A percentile compares a stretch with the other conserved stretches of the same genome.
Conservation (phyloP, 2,329 filamentous ascomycete genomes). For the Clonostachys byssicola region DNA sequence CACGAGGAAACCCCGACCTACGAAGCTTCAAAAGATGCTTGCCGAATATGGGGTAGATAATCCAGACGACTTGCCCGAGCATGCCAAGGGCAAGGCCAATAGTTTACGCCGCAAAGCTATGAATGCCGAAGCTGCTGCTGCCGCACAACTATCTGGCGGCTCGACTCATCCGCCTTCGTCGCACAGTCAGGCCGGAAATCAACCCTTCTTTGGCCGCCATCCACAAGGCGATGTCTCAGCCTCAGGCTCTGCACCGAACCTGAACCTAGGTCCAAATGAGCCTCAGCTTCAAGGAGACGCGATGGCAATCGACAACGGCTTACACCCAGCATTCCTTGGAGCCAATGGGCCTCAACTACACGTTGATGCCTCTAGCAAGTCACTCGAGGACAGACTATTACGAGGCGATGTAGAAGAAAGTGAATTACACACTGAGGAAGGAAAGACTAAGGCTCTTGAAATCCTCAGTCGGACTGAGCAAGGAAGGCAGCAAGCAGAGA, state of each 20-base stretch:
- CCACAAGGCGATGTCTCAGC: slow-evolving; percentile 7
- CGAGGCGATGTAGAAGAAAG: slow-evolving; percentile 39
- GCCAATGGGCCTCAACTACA: slow-evolving; percentile 35
- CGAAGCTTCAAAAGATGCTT: slow-evolving; percentile 94
- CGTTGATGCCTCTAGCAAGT: slow-evolving; percentile 30
- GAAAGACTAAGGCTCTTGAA: slow-evolving; percentile 46
- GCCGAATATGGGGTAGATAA: slow-evolving; percentile 83
- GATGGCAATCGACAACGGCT: slow-evolving; percentile 30
- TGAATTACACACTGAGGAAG: slow-evolving; percentile 36
- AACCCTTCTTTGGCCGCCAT: not conserved
- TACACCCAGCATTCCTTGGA: slow-evolving; percentile 39
- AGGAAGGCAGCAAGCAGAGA: slow-evolving; percentile 44
- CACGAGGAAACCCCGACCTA: slow-evolving; percentile 91
- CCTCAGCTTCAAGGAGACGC: slow-evolving; percentile 12
- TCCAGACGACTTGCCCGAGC: slow-evolving; percentile 83
- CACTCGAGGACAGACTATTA: slow-evolving; percentile 47
- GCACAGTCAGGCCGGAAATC: not conserved
- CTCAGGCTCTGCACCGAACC: not conserved
- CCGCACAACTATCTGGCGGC: slow-evolving; percentile 6
- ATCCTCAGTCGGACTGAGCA: slow-evolving; percentile 45
- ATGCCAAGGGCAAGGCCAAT: slow-evolving; percentile 74
- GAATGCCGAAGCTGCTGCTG: slow-evolving; percentile 47
- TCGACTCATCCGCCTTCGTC: not conserved
- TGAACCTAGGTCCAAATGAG: not conserved
- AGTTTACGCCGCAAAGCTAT: slow-evolving; percentile 69